phyloP scores from a whole-genome alignment of 2,329 filamentous ascomycete genomes.

The Ophiosphaerella narmari region DNA sequence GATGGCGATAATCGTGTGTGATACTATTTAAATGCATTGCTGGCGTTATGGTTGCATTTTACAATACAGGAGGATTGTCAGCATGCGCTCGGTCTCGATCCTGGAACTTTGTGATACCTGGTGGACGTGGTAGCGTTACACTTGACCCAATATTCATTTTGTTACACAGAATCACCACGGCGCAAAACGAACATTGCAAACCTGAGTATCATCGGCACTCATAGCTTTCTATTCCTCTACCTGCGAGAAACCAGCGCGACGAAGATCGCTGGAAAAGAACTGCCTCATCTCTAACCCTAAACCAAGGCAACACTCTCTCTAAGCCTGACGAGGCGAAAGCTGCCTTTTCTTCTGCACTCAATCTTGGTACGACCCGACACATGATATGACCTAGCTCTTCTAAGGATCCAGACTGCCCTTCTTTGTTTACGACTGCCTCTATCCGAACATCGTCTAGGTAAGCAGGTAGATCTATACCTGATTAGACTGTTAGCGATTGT shows the following conservation, averaged over 20 bases:
- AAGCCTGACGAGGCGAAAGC: slow-evolving; percentile 1
- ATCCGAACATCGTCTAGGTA: slow-evolving; percentile 18
- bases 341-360: slow-evolving; percentile 17
- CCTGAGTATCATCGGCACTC: slow-evolving; percentile 33
- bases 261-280: slow-evolving; percentile 35
- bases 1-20: slow-evolving; percentile 44
- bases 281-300: slow-evolving; percentile 36
- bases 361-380: slow-evolving; percentile 24
- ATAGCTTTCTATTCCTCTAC: slow-evolving; percentile 41
- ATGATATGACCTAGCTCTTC: slow-evolving; percentile 20
- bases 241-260: slow-evolving; percentile 38
- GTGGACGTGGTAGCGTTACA: slow-evolving; percentile 1
- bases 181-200: not conserved
- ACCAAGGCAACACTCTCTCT: slow-evolving; percentile 26
- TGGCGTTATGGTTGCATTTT: slow-evolving; percentile 26
- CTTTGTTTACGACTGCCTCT: slow-evolving; percentile 15
- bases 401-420: slow-evolving; percentile 13
- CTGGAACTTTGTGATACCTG: not conserved
- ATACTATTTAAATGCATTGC: slow-evolving; percentile 32
- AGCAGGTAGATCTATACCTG: slow-evolving; percentile 18
- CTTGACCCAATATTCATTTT: slow-evolving; percentile 19
- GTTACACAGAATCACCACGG: not conserved
- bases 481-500: not conserved
- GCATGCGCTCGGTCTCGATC: not conserved
- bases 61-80: slow-evolving; percentile 2